phyloP scores from a whole-genome alignment of 805 yeast genomes.

The Cyberlindnera nakhonratchasimensis region DNA sequence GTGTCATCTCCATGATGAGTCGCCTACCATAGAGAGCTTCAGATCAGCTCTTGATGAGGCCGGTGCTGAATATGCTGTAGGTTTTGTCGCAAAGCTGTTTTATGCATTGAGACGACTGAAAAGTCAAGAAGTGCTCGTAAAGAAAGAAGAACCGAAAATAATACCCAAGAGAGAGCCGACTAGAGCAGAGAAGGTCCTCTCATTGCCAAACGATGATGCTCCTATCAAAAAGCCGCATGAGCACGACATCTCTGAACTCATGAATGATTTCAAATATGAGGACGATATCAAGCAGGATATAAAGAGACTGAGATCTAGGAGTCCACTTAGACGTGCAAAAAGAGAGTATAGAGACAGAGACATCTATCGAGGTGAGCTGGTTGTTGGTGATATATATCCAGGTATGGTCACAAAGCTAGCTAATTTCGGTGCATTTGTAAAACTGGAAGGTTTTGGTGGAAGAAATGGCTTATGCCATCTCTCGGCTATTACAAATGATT shows the following conservation, averaged over 20 bases:
- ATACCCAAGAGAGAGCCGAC: constrained; percentile 25
- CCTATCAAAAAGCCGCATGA: constrained; percentile 20
- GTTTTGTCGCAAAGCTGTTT: constrained; percentile 21
- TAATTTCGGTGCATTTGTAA: constrained; percentile 76
- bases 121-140: not conserved
- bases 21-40: constrained; percentile 35
- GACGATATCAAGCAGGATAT: constrained; percentile 11
- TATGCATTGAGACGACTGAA: constrained; percentile 4
- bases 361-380: constrained; percentile 30
- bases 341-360: constrained; percentile 20
- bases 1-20: constrained; percentile 34
- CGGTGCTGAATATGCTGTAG: constrained; percentile 41
- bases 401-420: constrained; percentile 62
- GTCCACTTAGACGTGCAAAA: constrained; percentile 5
- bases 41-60: constrained; percentile 35
- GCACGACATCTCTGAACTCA: constrained; percentile 2
- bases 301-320: constrained; percentile 10
- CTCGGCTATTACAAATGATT: constrained; percentile 54
- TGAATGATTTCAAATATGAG: constrained; percentile 26
- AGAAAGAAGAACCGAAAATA: not conserved
- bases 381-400: constrained; percentile 46
- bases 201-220: constrained; percentile 20
- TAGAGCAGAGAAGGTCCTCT: constrained; percentile 12
- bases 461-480: constrained; percentile 72
- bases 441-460: constrained; percentile 39